Evolutionary conservation across 1,284 basidiomycete genomes (phyloP), one percentile per base, ranked within the genome.

Genomic region (Abortiporus biennis): DNA sequence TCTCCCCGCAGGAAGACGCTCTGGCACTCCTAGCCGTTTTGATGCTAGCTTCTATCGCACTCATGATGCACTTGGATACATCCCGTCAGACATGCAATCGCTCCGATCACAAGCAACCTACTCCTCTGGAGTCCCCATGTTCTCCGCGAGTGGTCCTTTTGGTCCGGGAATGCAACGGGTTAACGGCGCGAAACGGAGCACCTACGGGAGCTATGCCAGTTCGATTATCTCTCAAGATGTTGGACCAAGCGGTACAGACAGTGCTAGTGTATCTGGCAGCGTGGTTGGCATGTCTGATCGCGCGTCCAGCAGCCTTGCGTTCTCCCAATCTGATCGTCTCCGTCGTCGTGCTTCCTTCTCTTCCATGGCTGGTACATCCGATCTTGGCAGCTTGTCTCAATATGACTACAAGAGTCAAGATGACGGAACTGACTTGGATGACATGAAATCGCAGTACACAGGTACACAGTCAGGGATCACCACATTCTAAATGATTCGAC

Each of bases 31-130:
- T 13, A 91, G 86, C 56, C 85, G 92, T 43, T 96, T 96, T 64
- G 94, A 97, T 59, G 75, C 90, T 33, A 85, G 84, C 57, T 99
- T 96, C 71, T 98, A 94, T 63, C 83, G 93, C 43, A 92, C 91
- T 0, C 94, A 98, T 65, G 94, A 97, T 59, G 80, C 93, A 0
- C 74, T 97, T 46, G 83, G 89, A 6, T 97, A 94, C 62, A 95
- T 98, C 49, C 93, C 94, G 1, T 90, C 91, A 15, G 95, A 98
- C 56, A 88, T 85, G 11, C 93, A 95, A 60, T 95, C 92, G 4
- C 75, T 96, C 27, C 85, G 92, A 43, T 95, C 92, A 4, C 94
- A 96, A 64, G 92, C 92, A 0, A 93, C 91, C 0, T 94, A 93
- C 59, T 85, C 87, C 2, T 93, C 91, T 6, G 89, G 88, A 16